Evolutionary conservation across 768 basidiomycete genomes (phyloP), one percentile per base, ranked within the genome.

Genomic region (Lactarius sanguifluus): DNA sequence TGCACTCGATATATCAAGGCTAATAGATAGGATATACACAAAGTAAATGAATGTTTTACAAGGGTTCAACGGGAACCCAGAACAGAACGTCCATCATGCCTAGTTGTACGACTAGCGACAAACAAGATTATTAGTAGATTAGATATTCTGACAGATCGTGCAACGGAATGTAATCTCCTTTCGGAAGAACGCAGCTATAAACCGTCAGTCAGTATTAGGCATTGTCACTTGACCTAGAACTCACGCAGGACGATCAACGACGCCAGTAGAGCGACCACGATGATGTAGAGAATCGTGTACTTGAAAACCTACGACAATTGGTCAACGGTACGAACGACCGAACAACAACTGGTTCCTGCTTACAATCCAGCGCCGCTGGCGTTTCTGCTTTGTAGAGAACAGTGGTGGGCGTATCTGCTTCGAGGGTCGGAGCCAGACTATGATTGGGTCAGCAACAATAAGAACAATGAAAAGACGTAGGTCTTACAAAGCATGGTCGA

Each of bases 391-490:
- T 62, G 91, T 92, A 15, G 92, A 94, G 83, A 94, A 98, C 65
- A 98, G 81, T 13, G 95, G 94, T 25, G 95, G 82, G 43, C 94
- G 90, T 68, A 96, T 96, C 77, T 96, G 94, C 79, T 94, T 94
- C 57, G 92, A 94, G 3, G 94, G 94, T 54, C 92, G 90, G 57
- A 98, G 83, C 96, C 97, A 98, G 82, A 98, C 91, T 94, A 64
- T 12, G 62, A 28, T 61, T 41, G 13, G 18, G 47, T 71, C 12
- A 69, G 68, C 55, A 64, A 23, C 18, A 12, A 38, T 52, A 5
- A 34, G 28, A 30, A 20, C 8, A 45, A 47, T 12, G n/a, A 28
- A 5, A 23, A 25, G 16, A 45, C 15, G 18, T 41, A n/a, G 25
- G 56, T 57, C 70, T 64, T 57, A 71, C 70, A 71, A 18, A 71